These are phyloP conservation scores for Stephania yunnanensis DNA, from an alignment of 164 flowering plant genomes.

Conservation along the genomic window DNA sequence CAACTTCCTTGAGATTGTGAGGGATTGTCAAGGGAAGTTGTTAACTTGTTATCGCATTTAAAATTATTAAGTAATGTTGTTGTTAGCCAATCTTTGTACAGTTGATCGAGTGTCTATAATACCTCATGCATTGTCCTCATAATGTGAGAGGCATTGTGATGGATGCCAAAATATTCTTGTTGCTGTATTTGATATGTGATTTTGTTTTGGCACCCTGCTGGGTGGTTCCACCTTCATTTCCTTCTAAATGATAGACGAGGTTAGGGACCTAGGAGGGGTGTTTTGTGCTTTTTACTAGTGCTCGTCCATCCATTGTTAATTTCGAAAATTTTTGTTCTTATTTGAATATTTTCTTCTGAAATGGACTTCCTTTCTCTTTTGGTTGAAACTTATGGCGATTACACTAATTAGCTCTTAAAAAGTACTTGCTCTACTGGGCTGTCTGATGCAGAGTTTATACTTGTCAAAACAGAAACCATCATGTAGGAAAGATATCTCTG, in stretches of 20 bases:
- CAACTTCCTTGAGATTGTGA: not conserved
- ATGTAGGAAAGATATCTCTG: slow-evolving; percentile 28
- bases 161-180: not conserved
- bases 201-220: not conserved
- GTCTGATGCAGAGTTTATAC: slow-evolving; percentile 36
- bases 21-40: not conserved
- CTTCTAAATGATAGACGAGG: not conserved
- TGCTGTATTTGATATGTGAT: not conserved
- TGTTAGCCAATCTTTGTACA: not conserved
- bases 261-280: not conserved
- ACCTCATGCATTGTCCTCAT: not conserved
- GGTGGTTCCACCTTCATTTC: not conserved
- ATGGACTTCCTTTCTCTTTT: slow-evolving; percentile 3
- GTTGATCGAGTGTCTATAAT: not conserved
- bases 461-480: slow-evolving; percentile 34
- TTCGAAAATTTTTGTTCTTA: not conserved
- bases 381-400: slow-evolving; percentile 1
- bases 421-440: slow-evolving; percentile 12
- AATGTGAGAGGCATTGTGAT: not conserved
- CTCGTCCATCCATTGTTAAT: not conserved
- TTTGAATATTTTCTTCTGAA: not conserved
- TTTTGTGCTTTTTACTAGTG: not conserved
- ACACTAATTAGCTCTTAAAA: slow-evolving; percentile 10
- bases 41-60: not conserved
- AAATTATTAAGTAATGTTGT: not conserved